phyloP scores from a whole-genome alignment of 75 land plant genomes.

The Pinus taeda region DNA sequence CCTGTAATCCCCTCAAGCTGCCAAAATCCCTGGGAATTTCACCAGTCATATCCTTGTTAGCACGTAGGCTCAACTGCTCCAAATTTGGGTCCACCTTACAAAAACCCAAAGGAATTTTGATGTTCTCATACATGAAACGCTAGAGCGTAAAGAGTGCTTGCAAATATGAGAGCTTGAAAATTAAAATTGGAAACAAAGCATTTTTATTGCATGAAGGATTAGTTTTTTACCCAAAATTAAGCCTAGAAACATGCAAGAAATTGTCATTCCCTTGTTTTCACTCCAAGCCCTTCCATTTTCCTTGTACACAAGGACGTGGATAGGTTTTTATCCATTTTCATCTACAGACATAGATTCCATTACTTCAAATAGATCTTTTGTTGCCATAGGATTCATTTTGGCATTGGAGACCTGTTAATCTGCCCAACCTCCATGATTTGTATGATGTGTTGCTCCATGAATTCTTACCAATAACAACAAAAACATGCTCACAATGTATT shows the following conservation, averaged over 20 bases:
- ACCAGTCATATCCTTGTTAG: too few relatives aligned
- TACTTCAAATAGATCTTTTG: constrained; percentile 47
- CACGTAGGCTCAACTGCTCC: constrained; percentile 51
- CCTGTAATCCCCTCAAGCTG: too few relatives aligned
- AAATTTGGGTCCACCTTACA: constrained; percentile 22
- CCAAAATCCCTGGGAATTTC: too few relatives aligned
- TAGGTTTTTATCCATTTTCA: constrained; percentile 36
- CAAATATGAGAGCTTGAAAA: constrained; percentile 43
- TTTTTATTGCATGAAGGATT: constrained; percentile 57
- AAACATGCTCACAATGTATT: not conserved
- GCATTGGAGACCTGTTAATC: not conserved
- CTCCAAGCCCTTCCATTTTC: constrained; percentile 64
- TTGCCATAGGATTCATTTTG: constrained; percentile 30
- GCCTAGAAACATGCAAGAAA: constrained; percentile 57
- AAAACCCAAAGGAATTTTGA: constrained; percentile 22
- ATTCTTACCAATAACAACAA: not conserved
- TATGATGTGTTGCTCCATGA: not conserved
- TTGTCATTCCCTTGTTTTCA: constrained; percentile 39
- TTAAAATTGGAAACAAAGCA: constrained; percentile 40
- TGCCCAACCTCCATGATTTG: not conserved
- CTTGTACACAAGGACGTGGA: constrained; percentile 56
- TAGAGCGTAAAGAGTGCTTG: constrained; percentile 54
- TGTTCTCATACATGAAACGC: constrained; percentile 51
- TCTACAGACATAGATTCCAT: constrained; percentile 64
- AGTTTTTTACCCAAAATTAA: constrained; percentile 6